Evolutionary conservation across 768 basidiomycete genomes (phyloP).

Genomic region (Suillus ampliporus): DNA sequence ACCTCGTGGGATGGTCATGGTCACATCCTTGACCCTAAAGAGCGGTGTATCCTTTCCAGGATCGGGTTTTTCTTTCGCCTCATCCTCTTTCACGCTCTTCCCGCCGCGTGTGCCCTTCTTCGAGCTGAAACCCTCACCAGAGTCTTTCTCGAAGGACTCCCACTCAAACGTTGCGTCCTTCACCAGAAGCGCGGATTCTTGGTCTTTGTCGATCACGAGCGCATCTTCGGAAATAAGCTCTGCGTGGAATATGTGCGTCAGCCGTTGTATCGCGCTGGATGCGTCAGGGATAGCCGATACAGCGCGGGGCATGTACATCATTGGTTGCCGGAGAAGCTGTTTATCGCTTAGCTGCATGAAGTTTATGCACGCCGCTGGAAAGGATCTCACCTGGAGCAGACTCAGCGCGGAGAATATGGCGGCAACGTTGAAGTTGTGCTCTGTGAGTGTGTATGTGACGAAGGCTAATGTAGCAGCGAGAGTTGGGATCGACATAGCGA

Average conservation of each 20-base stretch:
- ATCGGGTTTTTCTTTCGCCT: conserved; percentile 21
- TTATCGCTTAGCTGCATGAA: background rate
- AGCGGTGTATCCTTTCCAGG: conserved; percentile 7
- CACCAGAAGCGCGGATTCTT: conserved; percentile 55
- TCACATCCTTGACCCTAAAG: conserved; percentile 58
- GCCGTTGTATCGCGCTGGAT: conserved; percentile 61
- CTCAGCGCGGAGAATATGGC: conserved; percentile 71
- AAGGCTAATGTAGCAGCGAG: conserved; percentile 71
- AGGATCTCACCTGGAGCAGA: conserved; percentile 52
- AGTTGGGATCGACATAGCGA: conserved; percentile 64
- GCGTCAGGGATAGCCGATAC: conserved; percentile 70
- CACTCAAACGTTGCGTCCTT: conserved; percentile 67
- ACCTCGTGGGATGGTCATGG: conserved; percentile 60
- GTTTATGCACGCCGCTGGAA: background rate
- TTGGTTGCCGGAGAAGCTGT: conserved; percentile 71
- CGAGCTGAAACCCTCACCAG: conserved; percentile 6
- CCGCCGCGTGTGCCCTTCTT: conserved; percentile 5
- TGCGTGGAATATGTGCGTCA: conserved; percentile 51
- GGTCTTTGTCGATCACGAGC: conserved; percentile 48
- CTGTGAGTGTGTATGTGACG: conserved; percentile 65
- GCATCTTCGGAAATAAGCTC: conserved; percentile 52
- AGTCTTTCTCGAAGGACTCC: conserved; percentile 46
- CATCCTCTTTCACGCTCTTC: conserved; percentile 10
- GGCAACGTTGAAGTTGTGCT: conserved; percentile 62
- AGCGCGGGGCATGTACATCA: conserved; percentile 67